Evolutionary conservation across 345 rosid genomes (phyloP).

Genomic region (Brassica cretica): DNA sequence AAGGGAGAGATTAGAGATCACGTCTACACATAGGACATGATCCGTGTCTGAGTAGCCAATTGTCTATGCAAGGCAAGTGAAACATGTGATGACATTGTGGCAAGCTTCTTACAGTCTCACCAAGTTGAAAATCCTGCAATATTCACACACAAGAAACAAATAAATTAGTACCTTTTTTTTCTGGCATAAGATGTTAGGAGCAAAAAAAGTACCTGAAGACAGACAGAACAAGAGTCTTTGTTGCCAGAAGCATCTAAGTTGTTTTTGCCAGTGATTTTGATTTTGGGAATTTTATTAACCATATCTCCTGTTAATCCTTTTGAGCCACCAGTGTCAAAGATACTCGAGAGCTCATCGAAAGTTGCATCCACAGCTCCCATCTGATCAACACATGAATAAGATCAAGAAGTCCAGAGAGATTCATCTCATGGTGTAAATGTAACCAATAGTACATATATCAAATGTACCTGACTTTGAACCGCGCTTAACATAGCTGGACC

Average conservation of each 20-base stretch:
- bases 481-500: slow-evolving; percentile 99
- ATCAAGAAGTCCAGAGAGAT: slow-evolving; percentile 14
- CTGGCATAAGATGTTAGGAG: no score
- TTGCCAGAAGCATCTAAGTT: slow-evolving; percentile 74
- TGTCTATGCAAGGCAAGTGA: slow-evolving; percentile 95
- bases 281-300: slow-evolving; percentile 81
- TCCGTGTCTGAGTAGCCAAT: slow-evolving; percentile 89
- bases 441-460: neutral
- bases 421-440: neutral
- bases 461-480: slow-evolving; percentile 93
- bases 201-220: slow-evolving; percentile 73
- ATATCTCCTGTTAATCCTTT: slow-evolving; percentile 81
- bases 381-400: slow-evolving; percentile 39
- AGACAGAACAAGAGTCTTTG: slow-evolving; percentile 83
- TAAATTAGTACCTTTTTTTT: no score
- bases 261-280: slow-evolving; percentile 64
- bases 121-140: slow-evolving; percentile 84
- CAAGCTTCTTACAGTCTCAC: slow-evolving; percentile 87
- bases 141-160: neutral
- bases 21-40: slow-evolving; percentile 97
- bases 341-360: slow-evolving; percentile 75
- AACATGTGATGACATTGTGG: slow-evolving; percentile 99
- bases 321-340: slow-evolving; percentile 77
- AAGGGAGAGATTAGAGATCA: slow-evolving; percentile 55
- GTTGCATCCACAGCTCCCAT: slow-evolving; percentile 90